Base-by-base conservation (phyloP, 1,284 basidiomycete species). In the Malassezia sympodialis region DNA sequence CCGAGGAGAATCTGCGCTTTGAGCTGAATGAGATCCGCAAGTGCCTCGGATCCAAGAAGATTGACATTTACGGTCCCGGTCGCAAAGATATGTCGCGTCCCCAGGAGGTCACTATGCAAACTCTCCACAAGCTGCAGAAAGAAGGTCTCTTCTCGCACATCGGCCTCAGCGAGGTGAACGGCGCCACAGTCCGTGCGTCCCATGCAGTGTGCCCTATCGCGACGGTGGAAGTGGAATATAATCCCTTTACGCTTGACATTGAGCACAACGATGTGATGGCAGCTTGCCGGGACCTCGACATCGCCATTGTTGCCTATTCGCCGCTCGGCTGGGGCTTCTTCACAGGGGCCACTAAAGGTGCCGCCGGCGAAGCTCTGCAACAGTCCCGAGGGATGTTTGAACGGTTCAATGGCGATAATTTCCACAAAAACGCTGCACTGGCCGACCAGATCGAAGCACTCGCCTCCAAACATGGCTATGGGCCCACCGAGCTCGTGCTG, bases 171-270 rank as follows among this genome's bases (percentile, higher is more conserved):
- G 69, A 73, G 51, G 57, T 69, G 15, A 63, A 60, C 4, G 63
- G 63, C 7, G 49, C 51, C 3, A 61, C 61, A 2, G 66, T 73
- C 50, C 53, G 64, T n/a, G 42, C 53, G 14, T 68, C 69, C 0
- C 57, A 45, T 32, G 56, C 45, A n/a, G 59, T 63, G 0, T 59
- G 57, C 15, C 65, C 62, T 3, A 59, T 85, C 58, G 71, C 81
- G 2, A 82, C 81, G 4, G 74, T 84, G 23, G 82, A 85, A 71
- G 75, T 83, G 28, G 84, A 85, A 69, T 81, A 81, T 67, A 82
- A 81, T 2, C 82, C 83, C 0, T 84, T 83, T 76, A 78, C 78
- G 15, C 76, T 73, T 31, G 76, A 77, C 45, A 76, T 77, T 21
- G 79, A 80, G 54, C 69, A 76, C 43, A 69, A 75, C 46, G 76